phyloP scores from a whole-genome alignment of 176 grass and related monocot genomes.

The Elymus sibiricus region DNA sequence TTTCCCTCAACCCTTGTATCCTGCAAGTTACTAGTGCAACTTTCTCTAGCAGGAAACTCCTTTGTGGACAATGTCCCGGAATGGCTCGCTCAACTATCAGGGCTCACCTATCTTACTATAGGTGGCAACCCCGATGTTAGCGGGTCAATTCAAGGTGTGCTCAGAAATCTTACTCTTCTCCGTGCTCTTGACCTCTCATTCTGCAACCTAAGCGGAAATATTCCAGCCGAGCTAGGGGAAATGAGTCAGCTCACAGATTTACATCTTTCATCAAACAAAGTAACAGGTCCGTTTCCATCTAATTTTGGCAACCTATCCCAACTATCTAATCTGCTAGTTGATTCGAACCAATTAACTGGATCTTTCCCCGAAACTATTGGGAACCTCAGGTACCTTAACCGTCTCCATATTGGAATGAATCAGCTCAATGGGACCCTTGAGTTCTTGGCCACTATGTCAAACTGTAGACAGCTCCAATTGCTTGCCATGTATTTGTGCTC shows the following conservation, averaged over 20 bases:
- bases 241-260: not conserved
- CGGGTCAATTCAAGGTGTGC: not conserved
- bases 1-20: not conserved
- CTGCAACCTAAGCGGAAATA: not conserved
- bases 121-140: not conserved
- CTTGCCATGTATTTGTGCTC: not conserved
- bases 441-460: conserved; percentile 3
- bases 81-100: not conserved
- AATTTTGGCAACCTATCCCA: not conserved
- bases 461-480: not conserved
- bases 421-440: not conserved
- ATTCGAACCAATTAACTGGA: not conserved
- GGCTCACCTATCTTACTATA: not conserved
- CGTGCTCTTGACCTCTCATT: not conserved
- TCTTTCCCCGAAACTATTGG: not conserved
- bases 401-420: not conserved
- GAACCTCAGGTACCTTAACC: not conserved
- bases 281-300: not conserved
- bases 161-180: not conserved
- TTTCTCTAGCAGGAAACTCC: not conserved
- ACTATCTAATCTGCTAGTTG: not conserved
- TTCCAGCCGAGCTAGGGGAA: not conserved
- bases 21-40: not conserved
- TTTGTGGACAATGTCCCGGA: not conserved
- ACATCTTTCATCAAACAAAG: not conserved